Evolutionary conservation across 2,329 filamentous ascomycete species (phyloP), one percentile per base, ranked within the genome.

Genomic region (Torrubiella hemipterigena): DNA sequence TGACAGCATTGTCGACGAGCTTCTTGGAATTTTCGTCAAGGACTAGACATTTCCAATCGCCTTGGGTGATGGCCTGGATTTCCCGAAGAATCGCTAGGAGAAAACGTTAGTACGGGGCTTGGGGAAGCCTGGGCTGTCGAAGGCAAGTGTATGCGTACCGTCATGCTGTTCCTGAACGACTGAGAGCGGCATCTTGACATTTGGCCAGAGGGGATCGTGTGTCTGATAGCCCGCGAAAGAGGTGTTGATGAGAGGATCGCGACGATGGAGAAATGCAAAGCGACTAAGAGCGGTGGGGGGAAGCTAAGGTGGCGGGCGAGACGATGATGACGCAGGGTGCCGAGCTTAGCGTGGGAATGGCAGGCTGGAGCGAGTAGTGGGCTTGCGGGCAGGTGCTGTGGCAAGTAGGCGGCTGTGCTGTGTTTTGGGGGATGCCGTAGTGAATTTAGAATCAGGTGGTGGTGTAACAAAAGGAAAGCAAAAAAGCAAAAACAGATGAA

Each of bases 21-120:
- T 81, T 87, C 54, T 79, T 78, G 52, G 84, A 87, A 34, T 66
- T 69, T 44, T 83, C 77, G 59, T 98, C 91, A 47, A 95, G 67
- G 32, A 98, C 79, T 44, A 98, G 65, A 43, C 95, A 83, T 73
- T 96, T 98, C 91, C 91, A 98, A 56, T 94, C 84, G 61, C 80
- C 79, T 54, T 73, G 74, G 36, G 81, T 89, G 41, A 87, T 82
- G 51, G 74, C 68, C 50, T 78, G 79, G 49, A 95, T 80, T 44
- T 59, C 55, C 20, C 54, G 45, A 18, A 59, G 42, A 31, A 59
- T 59, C 21, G 46, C 55, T 59, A 29, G 19, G 14, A 16, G 11
- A 8, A 22, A 24, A 29, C 29, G 41, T 53, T 35, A 52, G 44
- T 27, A 27, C 21, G 14, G 17, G 14, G 19, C 10, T 14, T 6